A percentile compares a stretch with the other conserved stretches of the same genome.
Conservation (phyloP, 352 stramenopile species). For the Globisporangium uncinulatum region DNA sequence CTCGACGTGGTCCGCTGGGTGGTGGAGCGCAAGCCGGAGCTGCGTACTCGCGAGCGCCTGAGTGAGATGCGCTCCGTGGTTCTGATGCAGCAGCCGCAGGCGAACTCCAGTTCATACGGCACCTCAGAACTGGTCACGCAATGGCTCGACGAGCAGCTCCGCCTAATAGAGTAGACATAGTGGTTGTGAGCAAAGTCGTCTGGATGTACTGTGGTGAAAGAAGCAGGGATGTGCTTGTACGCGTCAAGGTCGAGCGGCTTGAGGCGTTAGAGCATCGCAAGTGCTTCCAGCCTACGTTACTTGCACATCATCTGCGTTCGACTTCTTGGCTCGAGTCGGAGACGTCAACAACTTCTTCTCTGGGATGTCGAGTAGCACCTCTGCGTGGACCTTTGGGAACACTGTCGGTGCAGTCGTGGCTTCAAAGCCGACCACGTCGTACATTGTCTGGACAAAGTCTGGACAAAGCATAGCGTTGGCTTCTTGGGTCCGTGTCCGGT, state of each 20-base stretch:
- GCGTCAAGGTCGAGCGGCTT: background rate
- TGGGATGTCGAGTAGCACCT: slow-evolving; percentile 2
- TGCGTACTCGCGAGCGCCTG: background rate
- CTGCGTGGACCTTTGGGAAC: slow-evolving; percentile 6
- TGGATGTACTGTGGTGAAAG: too few species aligned
- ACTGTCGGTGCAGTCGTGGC: slow-evolving; percentile 5
- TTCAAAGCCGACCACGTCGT: slow-evolving; percentile 8
- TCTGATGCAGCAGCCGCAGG: background rate
- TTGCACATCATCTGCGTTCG: background rate
- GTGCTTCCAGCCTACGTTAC: background rate
- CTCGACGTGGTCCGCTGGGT: slow-evolving; percentile 4
- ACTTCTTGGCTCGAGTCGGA: slow-evolving; percentile 1
- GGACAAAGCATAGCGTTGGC: slow-evolving; percentile 1
- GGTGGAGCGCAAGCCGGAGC: background rate
- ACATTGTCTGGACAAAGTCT: slow-evolving; percentile 6
- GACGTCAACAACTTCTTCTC: slow-evolving; percentile 4
- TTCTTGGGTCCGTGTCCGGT: background rate
- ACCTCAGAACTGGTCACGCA: background rate
- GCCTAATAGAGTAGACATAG: background rate
- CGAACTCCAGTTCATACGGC: background rate
- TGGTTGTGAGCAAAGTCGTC: too few species aligned
- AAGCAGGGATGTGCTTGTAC: too few species aligned
- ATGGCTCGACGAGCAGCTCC: background rate
- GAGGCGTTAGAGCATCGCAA: background rate
- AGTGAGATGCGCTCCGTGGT: background rate